Percentiles rank a stretch among this genome's conserved stretches.
phyloP scores from a whole-genome alignment of 2,329 filamentous ascomycete species.

The Ilyonectria mors-panacis region DNA sequence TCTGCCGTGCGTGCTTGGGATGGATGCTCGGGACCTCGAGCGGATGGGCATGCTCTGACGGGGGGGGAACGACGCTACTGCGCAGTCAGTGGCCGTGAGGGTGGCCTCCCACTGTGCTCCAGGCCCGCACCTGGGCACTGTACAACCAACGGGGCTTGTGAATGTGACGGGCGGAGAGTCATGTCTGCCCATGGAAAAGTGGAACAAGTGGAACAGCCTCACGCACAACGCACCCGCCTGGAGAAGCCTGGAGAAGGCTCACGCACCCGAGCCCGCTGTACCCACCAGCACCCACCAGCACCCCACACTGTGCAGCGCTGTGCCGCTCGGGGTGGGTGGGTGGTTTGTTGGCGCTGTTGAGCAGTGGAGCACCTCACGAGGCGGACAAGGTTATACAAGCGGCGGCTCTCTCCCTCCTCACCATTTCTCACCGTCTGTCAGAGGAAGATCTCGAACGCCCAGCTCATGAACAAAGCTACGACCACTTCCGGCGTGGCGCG shows the following conservation, averaged over 20 bases:
- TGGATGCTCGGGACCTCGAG: slow-evolving; percentile 14
- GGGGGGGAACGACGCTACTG: slow-evolving; percentile 15
- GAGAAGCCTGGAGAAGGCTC: slow-evolving; percentile 4
- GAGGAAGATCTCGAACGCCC: slow-evolving; percentile 2
- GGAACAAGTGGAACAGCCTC: neutral
- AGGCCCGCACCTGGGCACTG: slow-evolving; percentile 21
- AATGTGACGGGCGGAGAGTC: neutral
- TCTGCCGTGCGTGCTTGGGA: slow-evolving; percentile 15
- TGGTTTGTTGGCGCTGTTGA: slow-evolving; percentile 14
- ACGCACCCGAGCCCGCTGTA: slow-evolving; percentile 1
- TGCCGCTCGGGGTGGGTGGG: slow-evolving; percentile 1
- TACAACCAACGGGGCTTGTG: slow-evolving; percentile 10
- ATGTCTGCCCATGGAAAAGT: neutral
- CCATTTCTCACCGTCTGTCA: slow-evolving; percentile 4
- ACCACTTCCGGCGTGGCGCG: slow-evolving; percentile 15
- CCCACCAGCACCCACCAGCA: slow-evolving; percentile 2
- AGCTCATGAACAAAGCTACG: slow-evolving; percentile 15
- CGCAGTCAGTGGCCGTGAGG: neutral
- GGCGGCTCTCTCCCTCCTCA: slow-evolving; percentile 5
- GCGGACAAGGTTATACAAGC: slow-evolving; percentile 8
- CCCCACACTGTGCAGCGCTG: slow-evolving; percentile 19
- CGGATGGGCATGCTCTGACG: slow-evolving; percentile 22
- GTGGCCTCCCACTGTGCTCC: neutral
- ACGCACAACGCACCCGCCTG: neutral
- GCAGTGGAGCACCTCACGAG: slow-evolving; percentile 16